phyloP scores from a whole-genome alignment of 306 rosid genomes.

The Ammopiptanthus mongolicus region DNA sequence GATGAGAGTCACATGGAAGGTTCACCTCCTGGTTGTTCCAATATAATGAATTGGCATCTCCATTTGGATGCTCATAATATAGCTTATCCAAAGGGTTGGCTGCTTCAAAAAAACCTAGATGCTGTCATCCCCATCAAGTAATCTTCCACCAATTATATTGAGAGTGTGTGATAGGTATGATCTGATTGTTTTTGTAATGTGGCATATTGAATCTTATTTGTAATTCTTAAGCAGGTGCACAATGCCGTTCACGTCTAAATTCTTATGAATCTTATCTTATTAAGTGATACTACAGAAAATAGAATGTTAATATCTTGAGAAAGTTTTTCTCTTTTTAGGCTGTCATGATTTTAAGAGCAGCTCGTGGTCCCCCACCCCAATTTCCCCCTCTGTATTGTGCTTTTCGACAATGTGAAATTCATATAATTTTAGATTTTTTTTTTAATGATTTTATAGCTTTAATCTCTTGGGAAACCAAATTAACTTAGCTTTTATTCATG shows the following conservation, averaged over 20 bases:
- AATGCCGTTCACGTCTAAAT: conserved; percentile 8
- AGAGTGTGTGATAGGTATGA: conserved; percentile 60
- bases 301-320: conserved; percentile 8
- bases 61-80: conserved; percentile 57
- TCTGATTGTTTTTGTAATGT: conserved; percentile 22
- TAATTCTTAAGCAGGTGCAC: conserved; percentile 17
- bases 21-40: conserved; percentile 57
- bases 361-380: neutral
- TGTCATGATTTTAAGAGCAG: neutral
- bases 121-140: conserved; percentile 54
- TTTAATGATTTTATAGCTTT: neutral
- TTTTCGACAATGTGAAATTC: conserved; percentile 2
- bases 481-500: conserved; percentile 16
- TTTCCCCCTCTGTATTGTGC: neutral
- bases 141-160: conserved; percentile 31
- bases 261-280: conserved; percentile 14
- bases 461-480: neutral
- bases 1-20: conserved; percentile 97
- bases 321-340: conserved; percentile 9
- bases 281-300: conserved; percentile 9
- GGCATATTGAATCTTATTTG: conserved; percentile 19
- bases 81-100: conserved; percentile 83
- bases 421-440: neutral
- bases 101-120: conserved; percentile 73
- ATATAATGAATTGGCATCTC: conserved; percentile 92